Base-by-base conservation (phyloP, 2,329 filamentous ascomycete genomes). In the Dothiorella sarmentorum region DNA sequence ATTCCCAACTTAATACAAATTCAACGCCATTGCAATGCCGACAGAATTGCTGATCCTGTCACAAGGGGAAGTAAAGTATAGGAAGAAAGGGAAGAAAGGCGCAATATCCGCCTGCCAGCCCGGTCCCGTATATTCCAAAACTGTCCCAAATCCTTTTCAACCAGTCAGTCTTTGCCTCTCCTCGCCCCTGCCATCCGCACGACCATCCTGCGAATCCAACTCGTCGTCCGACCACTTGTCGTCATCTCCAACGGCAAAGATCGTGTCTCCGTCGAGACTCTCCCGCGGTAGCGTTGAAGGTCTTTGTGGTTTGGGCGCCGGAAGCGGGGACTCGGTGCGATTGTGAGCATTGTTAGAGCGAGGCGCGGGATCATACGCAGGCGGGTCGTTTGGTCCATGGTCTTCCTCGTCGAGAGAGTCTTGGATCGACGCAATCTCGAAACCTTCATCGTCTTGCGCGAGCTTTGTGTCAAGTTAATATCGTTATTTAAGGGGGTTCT, bases 391-490 rank as follows among this genome's bases (percentile, higher is more conserved):
- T 29, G 60, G 58, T 60, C 64, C 42, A 62, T 66, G 75, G 56
- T 85, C 83, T 65, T 86, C 83, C 59, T 87, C 83, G 65, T 89
- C 86, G 18, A 88, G 76, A 0, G 82, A 85, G 64, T 90, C 89
- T 53, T 90, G 91, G 62, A 99, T 88, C 59, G 94, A 94, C 49
- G 89, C 89, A 71, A 99, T 95, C 71, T 97, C 94, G 71, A 99
- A 99, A 33, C 94, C 94, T 69, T 97, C 93, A 66, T 99, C 94
- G 13, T 99, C 94, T 82, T 97, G 94, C 2, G 94, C 93, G 69
- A 99, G 88, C 84, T 87, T 62, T 38, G 49, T 7, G 18, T 15
- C 4, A 10, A 27, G 62, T 80, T 59, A 79, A 35, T 10, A 27
- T 52, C 37, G 22, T 37, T 13, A 4, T 10, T n/a, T n/a, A 17